These are phyloP conservation scores for Aspergillus proliferans DNA, from an alignment of 2,329 filamentous ascomycete genomes.

Conservation along the genomic window DNA sequence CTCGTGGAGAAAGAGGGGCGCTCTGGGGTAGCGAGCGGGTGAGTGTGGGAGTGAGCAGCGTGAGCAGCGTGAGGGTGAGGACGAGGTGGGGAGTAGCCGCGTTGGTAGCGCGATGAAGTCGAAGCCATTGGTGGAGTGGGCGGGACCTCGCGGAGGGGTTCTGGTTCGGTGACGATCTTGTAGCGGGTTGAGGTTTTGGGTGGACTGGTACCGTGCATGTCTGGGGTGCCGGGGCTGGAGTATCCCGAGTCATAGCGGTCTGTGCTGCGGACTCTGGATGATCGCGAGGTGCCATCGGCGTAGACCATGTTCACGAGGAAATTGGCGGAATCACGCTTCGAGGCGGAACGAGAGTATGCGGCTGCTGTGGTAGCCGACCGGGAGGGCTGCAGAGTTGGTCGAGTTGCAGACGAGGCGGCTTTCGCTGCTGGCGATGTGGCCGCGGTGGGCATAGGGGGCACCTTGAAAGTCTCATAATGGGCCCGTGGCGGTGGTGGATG, in stretches of 20 bases:
- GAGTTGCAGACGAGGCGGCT: slow-evolving; percentile 22
- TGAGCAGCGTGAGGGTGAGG: slow-evolving; percentile 12
- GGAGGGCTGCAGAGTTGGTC: slow-evolving; percentile 24
- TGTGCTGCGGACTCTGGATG: slow-evolving; percentile 28
- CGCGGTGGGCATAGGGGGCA: slow-evolving; percentile 32
- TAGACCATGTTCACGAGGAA: slow-evolving; percentile 22
- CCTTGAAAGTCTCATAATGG: slow-evolving; percentile 15
- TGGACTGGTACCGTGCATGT: slow-evolving; percentile 29
- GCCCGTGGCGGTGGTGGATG: not conserved
- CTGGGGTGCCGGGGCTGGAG: slow-evolving; percentile 40
- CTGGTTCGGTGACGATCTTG: slow-evolving; percentile 23
- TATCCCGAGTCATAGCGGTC: slow-evolving; percentile 41
- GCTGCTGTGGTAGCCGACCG: slow-evolving; percentile 26
- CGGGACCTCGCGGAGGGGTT: slow-evolving; percentile 24
- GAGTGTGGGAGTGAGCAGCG: too few species aligned
- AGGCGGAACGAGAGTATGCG: slow-evolving; percentile 19
- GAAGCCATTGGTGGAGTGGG: slow-evolving; percentile 8
- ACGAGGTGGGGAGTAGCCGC: slow-evolving; percentile 23
- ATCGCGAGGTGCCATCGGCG: slow-evolving; percentile 22
- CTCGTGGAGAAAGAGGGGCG: slow-evolving; percentile 4
- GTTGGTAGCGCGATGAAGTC: slow-evolving; percentile 16
- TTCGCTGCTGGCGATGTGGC: slow-evolving; percentile 28
- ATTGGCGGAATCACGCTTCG: slow-evolving; percentile 25
- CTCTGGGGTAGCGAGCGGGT: not conserved
- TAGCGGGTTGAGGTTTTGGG: slow-evolving; percentile 30